Conservation (phyloP, 2,329 filamentous ascomycete species). For the Neofusicoccum parvum region DNA sequence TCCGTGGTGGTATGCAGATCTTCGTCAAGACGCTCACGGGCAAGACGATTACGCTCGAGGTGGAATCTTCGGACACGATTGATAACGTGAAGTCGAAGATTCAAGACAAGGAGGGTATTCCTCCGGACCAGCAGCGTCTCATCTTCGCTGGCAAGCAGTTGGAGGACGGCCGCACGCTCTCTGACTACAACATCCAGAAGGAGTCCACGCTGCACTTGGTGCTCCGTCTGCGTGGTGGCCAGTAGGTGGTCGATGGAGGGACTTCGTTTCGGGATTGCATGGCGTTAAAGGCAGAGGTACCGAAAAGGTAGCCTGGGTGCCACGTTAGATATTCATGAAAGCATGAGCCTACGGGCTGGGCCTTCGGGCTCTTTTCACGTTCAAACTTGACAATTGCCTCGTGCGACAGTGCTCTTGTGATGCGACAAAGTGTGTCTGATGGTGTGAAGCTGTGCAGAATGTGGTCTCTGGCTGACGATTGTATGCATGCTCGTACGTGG, state of each 20-base stretch:
- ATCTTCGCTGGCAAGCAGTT: constrained; percentile 95
- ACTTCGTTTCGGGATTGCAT: neutral
- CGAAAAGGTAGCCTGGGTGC: constrained; percentile 4
- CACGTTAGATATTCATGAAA: constrained; percentile 13
- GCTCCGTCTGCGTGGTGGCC: constrained; percentile 59
- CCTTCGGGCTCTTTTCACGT: constrained; percentile 10
- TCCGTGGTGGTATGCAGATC: constrained; percentile 70
- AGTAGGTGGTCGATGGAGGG: neutral
- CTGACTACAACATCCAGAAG: constrained; percentile 95
- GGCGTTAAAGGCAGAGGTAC: constrained; percentile 16
- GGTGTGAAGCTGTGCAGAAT: no score
- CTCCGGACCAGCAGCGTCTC: constrained; percentile 89
- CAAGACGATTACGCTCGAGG: no score
- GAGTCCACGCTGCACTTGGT: constrained; percentile 67
- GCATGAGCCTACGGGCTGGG: constrained; percentile 15
- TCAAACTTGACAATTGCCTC: neutral
- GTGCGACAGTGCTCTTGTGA: neutral
- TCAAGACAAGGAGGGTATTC: constrained; percentile 78
- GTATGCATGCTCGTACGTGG: no score
- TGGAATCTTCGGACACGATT: no score
- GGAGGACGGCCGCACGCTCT: constrained; percentile 86
- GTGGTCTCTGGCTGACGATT: no score
- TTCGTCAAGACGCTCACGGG: no score
- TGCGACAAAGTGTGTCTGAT: no score
- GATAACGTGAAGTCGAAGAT: no score